phyloP scores from a whole-genome alignment of 2,329 filamentous ascomycete species.

The Zelopaecilomyces penicillatus region DNA sequence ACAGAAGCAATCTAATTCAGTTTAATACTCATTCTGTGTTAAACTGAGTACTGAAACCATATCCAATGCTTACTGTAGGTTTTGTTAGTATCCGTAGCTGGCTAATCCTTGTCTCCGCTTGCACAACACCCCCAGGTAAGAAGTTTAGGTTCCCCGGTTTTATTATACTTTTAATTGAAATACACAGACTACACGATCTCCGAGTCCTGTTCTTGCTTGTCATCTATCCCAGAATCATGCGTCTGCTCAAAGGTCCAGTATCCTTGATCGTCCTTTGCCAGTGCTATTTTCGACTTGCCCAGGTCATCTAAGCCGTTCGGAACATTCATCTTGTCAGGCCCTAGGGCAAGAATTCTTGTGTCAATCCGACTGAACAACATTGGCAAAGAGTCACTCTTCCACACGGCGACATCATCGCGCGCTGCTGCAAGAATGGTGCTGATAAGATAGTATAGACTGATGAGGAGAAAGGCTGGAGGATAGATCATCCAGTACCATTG shows the following conservation, averaged over 20 bases:
- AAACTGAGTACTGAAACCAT: no score
- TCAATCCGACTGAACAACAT: slow-evolving; percentile 32
- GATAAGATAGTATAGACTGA: slow-evolving; percentile 27
- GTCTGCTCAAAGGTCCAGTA: slow-evolving; percentile 27
- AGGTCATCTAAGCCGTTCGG: slow-evolving; percentile 27
- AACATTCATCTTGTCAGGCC: slow-evolving; percentile 26
- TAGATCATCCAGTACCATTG: slow-evolving; percentile 30
- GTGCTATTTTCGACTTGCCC: slow-evolving; percentile 24
- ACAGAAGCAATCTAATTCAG: no score
- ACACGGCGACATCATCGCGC: slow-evolving; percentile 26
- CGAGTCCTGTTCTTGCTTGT: background rate
- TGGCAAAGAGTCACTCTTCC: slow-evolving; percentile 30
- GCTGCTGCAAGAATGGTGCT: slow-evolving; percentile 27
- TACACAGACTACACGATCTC: background rate
- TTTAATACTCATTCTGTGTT: no score
- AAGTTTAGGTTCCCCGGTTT: no score
- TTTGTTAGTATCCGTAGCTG: no score
- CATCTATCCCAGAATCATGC: background rate
- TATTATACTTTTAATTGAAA: background rate
- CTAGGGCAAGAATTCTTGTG: slow-evolving; percentile 21
- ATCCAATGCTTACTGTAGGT: no score
- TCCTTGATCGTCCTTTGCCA: slow-evolving; percentile 24
- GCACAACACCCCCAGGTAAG: no score
- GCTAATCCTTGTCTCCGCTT: no score
- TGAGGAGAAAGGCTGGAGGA: slow-evolving; percentile 23